Evolutionary conservation across 345 rosid genomes (phyloP), one percentile per base, ranked within the genome.

Genomic region (Salix dunnii): DNA sequence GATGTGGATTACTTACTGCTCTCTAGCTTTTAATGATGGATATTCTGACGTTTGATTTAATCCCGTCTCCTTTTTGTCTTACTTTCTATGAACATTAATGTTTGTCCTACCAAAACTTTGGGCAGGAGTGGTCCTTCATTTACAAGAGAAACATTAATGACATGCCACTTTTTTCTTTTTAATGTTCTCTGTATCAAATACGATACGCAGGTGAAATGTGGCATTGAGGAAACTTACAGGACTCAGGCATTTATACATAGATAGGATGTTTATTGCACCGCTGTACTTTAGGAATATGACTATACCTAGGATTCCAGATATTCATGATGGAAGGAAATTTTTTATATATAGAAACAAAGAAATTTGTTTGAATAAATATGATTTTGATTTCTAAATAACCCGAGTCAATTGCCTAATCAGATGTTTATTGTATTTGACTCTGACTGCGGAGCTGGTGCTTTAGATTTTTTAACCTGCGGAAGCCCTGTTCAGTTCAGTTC

Each of bases 141-240:
- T 9, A 8, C 14, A 35, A 64, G 67, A 67, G 28, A 36, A 67
- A 55, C 78, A 67, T 67, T 75, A 51, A 75, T 36, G 67, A 28
- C 72, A 53, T 18, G 53, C 30, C n/a, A 30, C n/a, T 21, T 27
- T 53, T 30, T n/a, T 40, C 3, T 40, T 40, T 40, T 10, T 40
- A 10, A 40, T 40, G 43, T 21, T n/a, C 27, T 35, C 67, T 60
- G 53, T 28, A 25, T 73, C 27, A 7, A n/a, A 13, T 16, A 23
- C 58, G 60, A 25, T 55, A 33, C 25, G 23, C 48, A 36, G 28
- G 27, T 55, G 28, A 55, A 21, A 11, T 71, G 40, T 53, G 43
- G 64, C 48, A 9, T 10, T 23, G 17, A 72, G 33, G 16, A 12
- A 62, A 72, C 66, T 20, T 55, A 30, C 64, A 55, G 46, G n/a